phyloP scores from a whole-genome alignment of 495 filamentous ascomycete genomes.

The Talaromyces borbonicus region DNA sequence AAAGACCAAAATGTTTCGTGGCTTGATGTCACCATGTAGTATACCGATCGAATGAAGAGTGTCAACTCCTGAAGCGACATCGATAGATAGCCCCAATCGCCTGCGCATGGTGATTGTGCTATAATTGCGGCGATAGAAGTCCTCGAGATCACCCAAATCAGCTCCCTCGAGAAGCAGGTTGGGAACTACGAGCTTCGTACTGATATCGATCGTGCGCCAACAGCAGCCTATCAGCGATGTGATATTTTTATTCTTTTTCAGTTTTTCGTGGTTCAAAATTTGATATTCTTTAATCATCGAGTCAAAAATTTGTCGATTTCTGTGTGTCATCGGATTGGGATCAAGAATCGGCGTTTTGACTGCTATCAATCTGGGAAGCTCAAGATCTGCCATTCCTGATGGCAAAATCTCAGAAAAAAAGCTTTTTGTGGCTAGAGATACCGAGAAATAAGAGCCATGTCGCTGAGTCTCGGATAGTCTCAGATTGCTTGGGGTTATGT shows the following conservation, averaged over 20 bases:
- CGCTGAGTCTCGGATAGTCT: neutral
- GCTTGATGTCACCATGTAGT: constrained; percentile 25
- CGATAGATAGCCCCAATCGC: neutral
- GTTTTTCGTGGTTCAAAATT: neutral
- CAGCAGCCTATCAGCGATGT: neutral
- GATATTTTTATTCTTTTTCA: neutral
- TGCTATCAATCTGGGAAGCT: neutral
- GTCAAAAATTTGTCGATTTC: neutral
- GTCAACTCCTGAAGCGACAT: constrained; percentile 1
- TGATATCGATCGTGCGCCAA: neutral
- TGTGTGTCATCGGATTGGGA: neutral
- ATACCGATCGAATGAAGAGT: constrained; percentile 11
- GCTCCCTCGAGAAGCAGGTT: neutral
- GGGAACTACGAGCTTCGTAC: neutral
- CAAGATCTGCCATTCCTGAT: neutral
- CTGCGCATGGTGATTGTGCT: neutral
- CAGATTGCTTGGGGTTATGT: neutral
- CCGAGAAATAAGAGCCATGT: neutral
- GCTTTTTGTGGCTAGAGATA: neutral
- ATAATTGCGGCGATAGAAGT: neutral
- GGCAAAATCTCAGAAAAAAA: neutral
- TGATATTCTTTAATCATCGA: neutral
- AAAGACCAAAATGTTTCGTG: constrained; percentile 24
- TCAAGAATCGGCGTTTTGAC: neutral
- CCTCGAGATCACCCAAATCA: neutral